Conservation (phyloP, 208 protist species). For the Balamuthia mandrillaris region DNA sequence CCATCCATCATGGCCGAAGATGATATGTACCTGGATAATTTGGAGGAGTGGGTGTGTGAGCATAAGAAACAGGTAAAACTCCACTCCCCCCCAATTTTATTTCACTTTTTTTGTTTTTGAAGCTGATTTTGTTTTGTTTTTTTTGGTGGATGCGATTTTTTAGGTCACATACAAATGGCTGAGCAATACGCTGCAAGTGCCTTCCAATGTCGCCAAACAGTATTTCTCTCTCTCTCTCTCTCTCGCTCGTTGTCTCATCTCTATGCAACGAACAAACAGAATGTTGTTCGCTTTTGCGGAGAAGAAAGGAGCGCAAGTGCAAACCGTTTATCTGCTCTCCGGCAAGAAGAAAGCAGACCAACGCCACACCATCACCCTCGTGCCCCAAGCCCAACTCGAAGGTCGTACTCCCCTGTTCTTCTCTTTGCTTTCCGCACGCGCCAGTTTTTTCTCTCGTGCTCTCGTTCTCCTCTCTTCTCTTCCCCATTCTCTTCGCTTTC, state of each 20-base stretch:
- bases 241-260: too few species aligned
- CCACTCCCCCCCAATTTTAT: background rate
- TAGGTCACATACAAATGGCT: constrained; percentile 39
- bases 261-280: background rate
- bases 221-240: background rate
- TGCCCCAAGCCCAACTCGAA: background rate
- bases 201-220: constrained; percentile 33
- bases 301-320: constrained; percentile 9
- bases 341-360: background rate
- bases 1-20: constrained; percentile 45
- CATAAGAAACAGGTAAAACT: constrained; percentile 20
- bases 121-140: too few species aligned
- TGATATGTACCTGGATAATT: constrained; percentile 31
- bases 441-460: too few species aligned
- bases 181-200: constrained; percentile 10
- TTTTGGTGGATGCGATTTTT: too few species aligned
- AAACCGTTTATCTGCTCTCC: constrained; percentile 30
- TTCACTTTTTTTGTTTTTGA: too few species aligned
- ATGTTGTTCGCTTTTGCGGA: constrained; percentile 27
- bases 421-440: background rate
- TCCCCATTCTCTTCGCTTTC: too few species aligned
- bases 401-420: background rate
- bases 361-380: constrained; percentile 13
- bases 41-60: constrained; percentile 31
- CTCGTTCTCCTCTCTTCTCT: too few species aligned